These are phyloP conservation scores for Acacia confusa DNA, from an alignment of 306 rosid genomes.

Conservation along the genomic window DNA sequence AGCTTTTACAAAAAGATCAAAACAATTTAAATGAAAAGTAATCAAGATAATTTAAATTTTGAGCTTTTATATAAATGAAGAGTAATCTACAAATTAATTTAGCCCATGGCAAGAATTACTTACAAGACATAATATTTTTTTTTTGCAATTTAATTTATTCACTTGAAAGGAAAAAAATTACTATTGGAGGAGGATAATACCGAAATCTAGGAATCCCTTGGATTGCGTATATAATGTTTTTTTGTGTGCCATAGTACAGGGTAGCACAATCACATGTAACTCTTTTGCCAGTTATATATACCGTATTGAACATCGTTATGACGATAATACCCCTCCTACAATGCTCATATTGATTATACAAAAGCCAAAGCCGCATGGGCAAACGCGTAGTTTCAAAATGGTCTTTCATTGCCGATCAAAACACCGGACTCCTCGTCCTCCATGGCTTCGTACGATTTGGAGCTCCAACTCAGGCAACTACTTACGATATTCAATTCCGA, in stretches of 20 bases:
- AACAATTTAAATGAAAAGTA: no score
- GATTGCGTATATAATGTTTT: constrained; percentile 14
- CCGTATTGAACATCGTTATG: not conserved
- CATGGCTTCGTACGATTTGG: constrained; percentile 70
- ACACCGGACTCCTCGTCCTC: constrained; percentile 74
- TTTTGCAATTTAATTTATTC: not conserved
- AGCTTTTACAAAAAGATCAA: no score
- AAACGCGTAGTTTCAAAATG: constrained; percentile 36
- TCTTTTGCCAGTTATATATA: constrained; percentile 42
- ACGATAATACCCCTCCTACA: constrained; percentile 29
- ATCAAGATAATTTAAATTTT: no score
- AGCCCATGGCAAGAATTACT: not conserved
- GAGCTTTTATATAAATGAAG: accelerated
- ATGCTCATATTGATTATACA: not conserved
- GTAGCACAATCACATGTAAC: constrained; percentile 28
- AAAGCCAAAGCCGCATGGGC: constrained; percentile 41
- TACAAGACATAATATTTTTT: not conserved
- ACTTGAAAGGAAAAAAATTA: not conserved
- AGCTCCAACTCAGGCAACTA: constrained; percentile 56
- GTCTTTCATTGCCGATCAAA: constrained; percentile 77
- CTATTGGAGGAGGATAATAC: not conserved
- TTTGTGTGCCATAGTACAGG: constrained; percentile 24
- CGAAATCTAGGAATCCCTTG: not conserved
- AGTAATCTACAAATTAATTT: no score
- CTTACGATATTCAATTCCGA: constrained; percentile 35